Conservation (phyloP, 2,329 filamentous ascomycete genomes). For the Hymenoscyphus repandus region DNA sequence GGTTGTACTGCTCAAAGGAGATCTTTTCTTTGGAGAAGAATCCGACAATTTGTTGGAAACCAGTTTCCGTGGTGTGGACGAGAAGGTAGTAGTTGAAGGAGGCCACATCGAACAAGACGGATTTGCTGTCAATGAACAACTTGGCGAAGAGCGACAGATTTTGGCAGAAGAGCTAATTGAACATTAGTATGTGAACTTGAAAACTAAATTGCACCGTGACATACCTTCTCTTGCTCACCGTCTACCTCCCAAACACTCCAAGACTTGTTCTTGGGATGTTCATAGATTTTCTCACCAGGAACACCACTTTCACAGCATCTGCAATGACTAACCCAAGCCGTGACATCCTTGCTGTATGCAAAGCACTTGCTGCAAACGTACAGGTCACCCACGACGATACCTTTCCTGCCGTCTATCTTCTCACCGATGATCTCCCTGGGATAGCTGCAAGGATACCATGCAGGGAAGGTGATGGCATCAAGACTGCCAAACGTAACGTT, state of each 20-base stretch:
- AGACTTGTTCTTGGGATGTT: slow-evolving; percentile 58
- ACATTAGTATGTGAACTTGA: not conserved
- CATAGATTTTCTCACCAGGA: slow-evolving; percentile 72
- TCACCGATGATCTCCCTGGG: not conserved
- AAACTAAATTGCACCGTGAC: slow-evolving; percentile 21
- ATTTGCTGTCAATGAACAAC: slow-evolving; percentile 96
- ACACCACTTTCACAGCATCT: slow-evolving; percentile 48
- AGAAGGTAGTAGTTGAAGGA: slow-evolving; percentile 94
- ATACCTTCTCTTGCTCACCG: slow-evolving; percentile 72
- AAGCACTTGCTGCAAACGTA: slow-evolving; percentile 94
- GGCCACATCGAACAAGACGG: slow-evolving; percentile 93
- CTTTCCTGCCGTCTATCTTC: not conserved
- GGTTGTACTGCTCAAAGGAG: slow-evolving; percentile 97
- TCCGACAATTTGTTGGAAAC: slow-evolving; percentile 64
- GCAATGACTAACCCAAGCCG: slow-evolving; percentile 54
- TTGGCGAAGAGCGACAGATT: slow-evolving; percentile 96
- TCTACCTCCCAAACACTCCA: slow-evolving; percentile 93
- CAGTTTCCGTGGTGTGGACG: slow-evolving; percentile 56
- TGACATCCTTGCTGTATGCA: slow-evolving; percentile 70
- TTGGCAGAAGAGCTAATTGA: slow-evolving; percentile 74
- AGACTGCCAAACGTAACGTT: too few relatives aligned
- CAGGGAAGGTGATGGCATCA: not conserved
- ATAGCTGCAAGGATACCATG: not conserved
- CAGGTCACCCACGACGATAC: slow-evolving; percentile 54
- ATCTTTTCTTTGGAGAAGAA: slow-evolving; percentile 99